phyloP scores from a whole-genome alignment of 768 basidiomycete species.

The Rossbeevera mucosa region DNA sequence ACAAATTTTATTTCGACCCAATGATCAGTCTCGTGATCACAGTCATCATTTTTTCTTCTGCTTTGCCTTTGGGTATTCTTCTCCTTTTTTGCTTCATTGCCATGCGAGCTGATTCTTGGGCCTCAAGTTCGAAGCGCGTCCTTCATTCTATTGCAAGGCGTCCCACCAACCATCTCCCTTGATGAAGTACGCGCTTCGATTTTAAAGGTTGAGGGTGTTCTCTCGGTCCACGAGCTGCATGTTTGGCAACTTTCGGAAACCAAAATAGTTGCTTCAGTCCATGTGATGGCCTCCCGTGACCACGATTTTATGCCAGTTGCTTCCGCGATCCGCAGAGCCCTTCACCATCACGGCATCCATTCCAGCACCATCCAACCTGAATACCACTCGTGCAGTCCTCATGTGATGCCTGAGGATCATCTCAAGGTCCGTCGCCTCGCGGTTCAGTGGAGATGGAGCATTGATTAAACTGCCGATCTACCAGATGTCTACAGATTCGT shows the following conservation, averaged over 20 bases:
- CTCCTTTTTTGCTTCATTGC: neutral
- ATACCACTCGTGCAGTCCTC: slow-evolving; percentile 44
- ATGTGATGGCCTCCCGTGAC: slow-evolving; percentile 77
- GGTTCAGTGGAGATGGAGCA: neutral
- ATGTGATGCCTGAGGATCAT: slow-evolving; percentile 40
- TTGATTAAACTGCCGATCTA: slow-evolving; percentile 4
- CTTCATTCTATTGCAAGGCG: slow-evolving; percentile 92
- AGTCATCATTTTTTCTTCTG: slow-evolving; percentile 92
- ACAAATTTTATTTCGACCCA: slow-evolving; percentile 91
- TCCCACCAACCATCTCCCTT: slow-evolving; percentile 83
- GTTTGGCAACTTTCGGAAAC: slow-evolving; percentile 97
- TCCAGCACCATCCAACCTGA: slow-evolving; percentile 94
- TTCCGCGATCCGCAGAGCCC: slow-evolving; percentile 71
- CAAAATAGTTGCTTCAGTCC: slow-evolving; percentile 93
- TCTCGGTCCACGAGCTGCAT: slow-evolving; percentile 87
- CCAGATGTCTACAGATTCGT: slow-evolving; percentile 49
- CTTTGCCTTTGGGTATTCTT: slow-evolving; percentile 73
- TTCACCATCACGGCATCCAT: slow-evolving; percentile 92
- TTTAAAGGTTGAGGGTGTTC: slow-evolving; percentile 73
- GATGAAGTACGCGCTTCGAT: slow-evolving; percentile 87
- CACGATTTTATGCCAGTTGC: slow-evolving; percentile 92
- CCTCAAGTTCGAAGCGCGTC: slow-evolving; percentile 77
- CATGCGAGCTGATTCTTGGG: slow-evolving; percentile 11
- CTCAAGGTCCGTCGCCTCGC: slow-evolving; percentile 40
- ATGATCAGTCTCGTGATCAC: slow-evolving; percentile 92